phyloP scores from a whole-genome alignment of 2,329 filamentous ascomycete genomes.

The Microdochium nivale region DNA sequence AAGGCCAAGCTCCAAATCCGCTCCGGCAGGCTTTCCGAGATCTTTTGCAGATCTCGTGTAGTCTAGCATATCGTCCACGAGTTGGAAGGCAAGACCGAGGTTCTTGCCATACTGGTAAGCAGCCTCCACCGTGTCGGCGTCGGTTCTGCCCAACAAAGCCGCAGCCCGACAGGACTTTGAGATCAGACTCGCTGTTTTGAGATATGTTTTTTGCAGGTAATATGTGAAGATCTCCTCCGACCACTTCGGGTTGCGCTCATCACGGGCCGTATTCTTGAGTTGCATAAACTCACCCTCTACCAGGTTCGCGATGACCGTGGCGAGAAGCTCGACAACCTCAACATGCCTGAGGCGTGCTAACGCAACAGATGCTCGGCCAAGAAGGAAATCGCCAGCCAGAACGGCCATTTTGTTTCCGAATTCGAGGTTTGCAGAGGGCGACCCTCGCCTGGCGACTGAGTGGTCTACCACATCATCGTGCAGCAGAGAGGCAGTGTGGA shows the following conservation, averaged over 20 bases:
- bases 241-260: slow-evolving; percentile 77
- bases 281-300: slow-evolving; percentile 99
- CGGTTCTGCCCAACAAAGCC: slow-evolving; percentile 72
- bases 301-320: slow-evolving; percentile 93
- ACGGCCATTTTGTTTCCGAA: slow-evolving; percentile 99
- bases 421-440: slow-evolving; percentile 82
- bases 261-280: slow-evolving; percentile 86
- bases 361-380: slow-evolving; percentile 88
- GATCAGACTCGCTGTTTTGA: slow-evolving; percentile 93
- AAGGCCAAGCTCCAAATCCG: slow-evolving; percentile 85
- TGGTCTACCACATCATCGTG: slow-evolving; percentile 99
- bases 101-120: slow-evolving; percentile 92
- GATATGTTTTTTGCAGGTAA: slow-evolving; percentile 96
- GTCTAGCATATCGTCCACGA: slow-evolving; percentile 96
- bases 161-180: slow-evolving; percentile 91
- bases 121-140: slow-evolving; percentile 74
- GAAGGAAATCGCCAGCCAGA: slow-evolving; percentile 89
- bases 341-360: slow-evolving; percentile 83
- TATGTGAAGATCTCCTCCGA: slow-evolving; percentile 85
- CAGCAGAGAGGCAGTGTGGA: slow-evolving; percentile 91
- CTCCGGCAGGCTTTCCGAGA: slow-evolving; percentile 88
- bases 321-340: slow-evolving; percentile 88
- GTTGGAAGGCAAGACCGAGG: slow-evolving; percentile 87
- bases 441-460: slow-evolving; percentile 73
- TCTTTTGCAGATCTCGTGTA: slow-evolving; percentile 82